Evolutionary conservation across 2,329 filamentous ascomycete species (phyloP).

Genomic region (Mycocentrospora acerina): DNA sequence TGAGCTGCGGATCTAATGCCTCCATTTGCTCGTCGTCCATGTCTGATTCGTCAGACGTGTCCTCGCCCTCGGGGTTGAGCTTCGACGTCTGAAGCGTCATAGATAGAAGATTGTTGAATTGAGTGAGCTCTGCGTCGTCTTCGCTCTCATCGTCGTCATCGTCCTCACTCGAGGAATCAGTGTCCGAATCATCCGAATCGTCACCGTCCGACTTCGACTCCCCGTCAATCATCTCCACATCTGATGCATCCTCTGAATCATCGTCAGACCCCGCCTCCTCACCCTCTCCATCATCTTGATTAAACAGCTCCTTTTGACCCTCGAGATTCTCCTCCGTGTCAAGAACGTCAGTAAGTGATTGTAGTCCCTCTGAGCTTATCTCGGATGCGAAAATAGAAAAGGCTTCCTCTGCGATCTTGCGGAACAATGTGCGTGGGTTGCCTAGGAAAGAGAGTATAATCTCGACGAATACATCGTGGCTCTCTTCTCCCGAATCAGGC

Average conservation of each 20-base stretch:
- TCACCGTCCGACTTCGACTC: slow-evolving; percentile 28
- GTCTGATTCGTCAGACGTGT: slow-evolving; percentile 65
- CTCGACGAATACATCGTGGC: slow-evolving; percentile 64
- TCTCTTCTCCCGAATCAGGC: slow-evolving; percentile 23
- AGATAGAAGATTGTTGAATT: slow-evolving; percentile 74
- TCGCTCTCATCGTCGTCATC: slow-evolving; percentile 32
- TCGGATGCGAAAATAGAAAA: slow-evolving; percentile 79
- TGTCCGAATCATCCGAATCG: slow-evolving; percentile 19
- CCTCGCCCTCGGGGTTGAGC: slow-evolving; percentile 60
- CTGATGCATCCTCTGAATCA: slow-evolving; percentile 51
- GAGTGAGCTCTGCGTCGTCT: slow-evolving; percentile 56
- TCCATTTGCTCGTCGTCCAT: slow-evolving; percentile 98
- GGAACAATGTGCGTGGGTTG: slow-evolving; percentile 79
- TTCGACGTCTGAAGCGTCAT: slow-evolving; percentile 69
- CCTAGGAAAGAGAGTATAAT: slow-evolving; percentile 88
- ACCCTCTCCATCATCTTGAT: slow-evolving; percentile 52
- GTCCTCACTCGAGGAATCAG: slow-evolving; percentile 24
- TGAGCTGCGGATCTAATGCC: slow-evolving; percentile 77
- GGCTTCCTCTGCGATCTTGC: slow-evolving; percentile 83
- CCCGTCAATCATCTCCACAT: slow-evolving; percentile 44
- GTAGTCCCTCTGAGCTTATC: slow-evolving; percentile 71
- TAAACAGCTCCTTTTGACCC: slow-evolving; percentile 85
- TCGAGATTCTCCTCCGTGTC: slow-evolving; percentile 76
- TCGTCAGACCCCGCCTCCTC: slow-evolving; percentile 47
- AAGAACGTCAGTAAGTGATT: slow-evolving; percentile 68